phyloP scores from a whole-genome alignment of 2,329 filamentous ascomycete genomes.

The Ceratocystis smalleyi region DNA sequence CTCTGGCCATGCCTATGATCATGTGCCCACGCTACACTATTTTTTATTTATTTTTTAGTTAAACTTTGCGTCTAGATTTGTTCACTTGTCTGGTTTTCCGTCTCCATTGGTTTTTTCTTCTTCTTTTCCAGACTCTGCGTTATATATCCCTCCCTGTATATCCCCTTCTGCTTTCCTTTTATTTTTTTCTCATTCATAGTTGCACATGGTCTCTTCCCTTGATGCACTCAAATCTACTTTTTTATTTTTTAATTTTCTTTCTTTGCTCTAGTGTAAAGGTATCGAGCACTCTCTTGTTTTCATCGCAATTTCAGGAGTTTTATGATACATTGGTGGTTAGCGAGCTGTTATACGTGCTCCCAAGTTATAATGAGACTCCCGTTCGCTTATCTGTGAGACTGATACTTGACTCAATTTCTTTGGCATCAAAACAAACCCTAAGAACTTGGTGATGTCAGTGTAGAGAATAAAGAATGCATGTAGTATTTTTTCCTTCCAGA shows the following conservation, averaged over 20 bases:
- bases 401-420: not conserved
- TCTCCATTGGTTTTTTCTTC: not conserved
- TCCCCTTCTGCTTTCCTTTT: not conserved
- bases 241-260: not conserved
- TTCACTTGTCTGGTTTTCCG: not conserved
- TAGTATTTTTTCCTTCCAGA: not conserved
- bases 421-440: not conserved
- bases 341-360: not conserved
- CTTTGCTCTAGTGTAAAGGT: not conserved
- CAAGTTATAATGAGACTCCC: not conserved
- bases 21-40: slow-evolving; percentile 7
- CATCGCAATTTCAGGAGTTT: not conserved
- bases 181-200: not conserved
- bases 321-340: not conserved
- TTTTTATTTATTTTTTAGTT: not conserved
- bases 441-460: not conserved
- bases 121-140: not conserved
- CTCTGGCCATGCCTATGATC: slow-evolving; percentile 12
- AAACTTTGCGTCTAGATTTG: slow-evolving; percentile 9
- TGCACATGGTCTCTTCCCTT: not conserved
- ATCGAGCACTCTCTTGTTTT: not conserved
- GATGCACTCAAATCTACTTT: not conserved
- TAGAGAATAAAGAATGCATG: not conserved
- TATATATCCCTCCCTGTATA: not conserved
- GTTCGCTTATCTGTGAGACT: not conserved